phyloP scores from a whole-genome alignment of 2,329 filamentous ascomycete genomes.

The Colletotrichum tofieldiae region DNA sequence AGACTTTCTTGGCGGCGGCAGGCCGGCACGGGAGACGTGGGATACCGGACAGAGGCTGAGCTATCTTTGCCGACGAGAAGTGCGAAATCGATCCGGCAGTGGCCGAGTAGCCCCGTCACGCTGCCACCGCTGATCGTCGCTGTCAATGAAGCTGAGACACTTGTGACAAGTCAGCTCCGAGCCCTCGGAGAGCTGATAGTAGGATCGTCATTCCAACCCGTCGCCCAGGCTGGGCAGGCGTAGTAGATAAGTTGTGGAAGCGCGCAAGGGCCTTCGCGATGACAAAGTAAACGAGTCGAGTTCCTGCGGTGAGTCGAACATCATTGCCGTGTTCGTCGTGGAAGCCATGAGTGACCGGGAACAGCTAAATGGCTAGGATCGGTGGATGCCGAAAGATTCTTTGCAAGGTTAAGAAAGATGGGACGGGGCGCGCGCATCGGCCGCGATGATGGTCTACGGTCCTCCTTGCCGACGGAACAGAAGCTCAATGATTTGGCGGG shows the following conservation, averaged over 20 bases:
- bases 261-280: not conserved
- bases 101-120: not conserved
- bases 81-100: not conserved
- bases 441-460: not conserved
- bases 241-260: too few species aligned
- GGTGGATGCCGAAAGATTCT: slow-evolving; percentile 2
- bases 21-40: not conserved
- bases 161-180: not conserved
- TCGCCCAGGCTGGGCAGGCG: not conserved
- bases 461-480: not conserved
- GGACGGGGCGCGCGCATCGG: not conserved
- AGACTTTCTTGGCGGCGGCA: not conserved
- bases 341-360: not conserved
- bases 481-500: not conserved
- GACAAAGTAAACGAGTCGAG: not conserved
- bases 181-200: slow-evolving; percentile 5
- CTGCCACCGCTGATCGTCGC: not conserved
- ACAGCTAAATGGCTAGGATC: not conserved
- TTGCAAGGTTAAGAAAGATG: not conserved
- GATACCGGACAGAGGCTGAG: too few species aligned
- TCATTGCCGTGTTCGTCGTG: not conserved
- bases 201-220: not conserved
- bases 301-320: not conserved
- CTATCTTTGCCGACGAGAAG: not conserved
- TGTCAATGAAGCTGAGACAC: slow-evolving; percentile 13